These are phyloP conservation scores for Phaffia rhodozyma DNA, from an alignment of 1,284 basidiomycete species.

Conservation along the genomic window DNA sequence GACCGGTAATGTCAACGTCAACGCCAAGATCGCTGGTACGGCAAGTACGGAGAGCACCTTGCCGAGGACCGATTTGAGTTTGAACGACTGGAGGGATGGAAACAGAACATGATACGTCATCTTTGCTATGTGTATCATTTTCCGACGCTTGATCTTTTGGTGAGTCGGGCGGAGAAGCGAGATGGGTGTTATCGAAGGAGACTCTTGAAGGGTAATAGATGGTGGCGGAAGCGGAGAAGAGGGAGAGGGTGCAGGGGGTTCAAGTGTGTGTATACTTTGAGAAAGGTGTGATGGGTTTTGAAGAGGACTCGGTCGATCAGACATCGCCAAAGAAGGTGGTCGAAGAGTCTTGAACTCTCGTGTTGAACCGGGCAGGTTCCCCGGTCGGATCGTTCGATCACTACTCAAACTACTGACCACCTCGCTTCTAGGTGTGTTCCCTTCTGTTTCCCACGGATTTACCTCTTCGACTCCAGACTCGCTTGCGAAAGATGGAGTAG, in stretches of 20 bases:
- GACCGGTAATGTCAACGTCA: constrained; percentile 85
- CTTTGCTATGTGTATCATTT: constrained; percentile 36
- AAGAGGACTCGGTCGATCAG: background rate
- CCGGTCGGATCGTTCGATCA: background rate
- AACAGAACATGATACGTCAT: constrained; percentile 56
- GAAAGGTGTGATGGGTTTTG: background rate
- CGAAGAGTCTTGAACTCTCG: background rate
- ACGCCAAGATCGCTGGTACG: constrained; percentile 67
- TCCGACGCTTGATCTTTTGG: constrained; percentile 28
- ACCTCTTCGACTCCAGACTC: background rate
- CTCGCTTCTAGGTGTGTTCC: too few relatives aligned
- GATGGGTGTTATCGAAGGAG: too few relatives aligned
- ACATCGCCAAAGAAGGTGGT: background rate
- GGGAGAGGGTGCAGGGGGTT: constrained; percentile 20
- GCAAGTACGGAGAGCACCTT: constrained; percentile 67
- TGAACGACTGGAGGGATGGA: constrained; percentile 70
- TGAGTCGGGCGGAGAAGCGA: constrained; percentile 9
- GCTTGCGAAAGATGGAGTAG: background rate
- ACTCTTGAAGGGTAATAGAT: constrained; percentile 6
- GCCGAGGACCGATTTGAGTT: constrained; percentile 56
- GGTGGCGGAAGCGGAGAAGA: constrained; percentile 4
- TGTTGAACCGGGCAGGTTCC: background rate
- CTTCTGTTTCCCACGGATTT: constrained; percentile 1
- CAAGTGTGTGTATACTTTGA: constrained; percentile 19
- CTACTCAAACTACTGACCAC: background rate